phyloP scores from a whole-genome alignment of 148 eudicot species.

The Pharnaceum exiguum region DNA sequence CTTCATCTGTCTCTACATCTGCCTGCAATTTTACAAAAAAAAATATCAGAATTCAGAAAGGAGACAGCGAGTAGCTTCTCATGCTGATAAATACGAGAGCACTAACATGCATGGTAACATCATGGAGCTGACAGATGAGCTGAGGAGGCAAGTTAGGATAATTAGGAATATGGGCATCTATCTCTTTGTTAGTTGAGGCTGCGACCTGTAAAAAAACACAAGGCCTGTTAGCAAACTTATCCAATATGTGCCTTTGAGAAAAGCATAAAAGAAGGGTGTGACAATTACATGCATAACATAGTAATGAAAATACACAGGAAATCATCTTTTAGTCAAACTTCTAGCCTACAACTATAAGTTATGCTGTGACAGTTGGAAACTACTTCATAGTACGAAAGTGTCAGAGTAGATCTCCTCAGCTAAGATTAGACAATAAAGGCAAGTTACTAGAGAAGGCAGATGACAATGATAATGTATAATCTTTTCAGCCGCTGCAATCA shows the following conservation, averaged over 20 bases:
- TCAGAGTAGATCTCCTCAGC: not conserved
- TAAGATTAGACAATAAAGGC: not conserved
- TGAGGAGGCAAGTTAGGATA: constrained; percentile 42
- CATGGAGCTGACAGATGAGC: constrained; percentile 44
- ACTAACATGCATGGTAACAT: constrained; percentile 44
- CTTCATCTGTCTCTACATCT: constrained; percentile 49
- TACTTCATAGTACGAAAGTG: not conserved
- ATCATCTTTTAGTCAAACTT: not conserved
- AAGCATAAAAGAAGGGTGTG: not conserved
- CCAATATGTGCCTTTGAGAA: no score
- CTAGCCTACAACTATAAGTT: not conserved
- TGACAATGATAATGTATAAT: not conserved
- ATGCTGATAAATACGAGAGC: not conserved
- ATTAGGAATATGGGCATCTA: constrained; percentile 35
- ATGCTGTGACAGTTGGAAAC: not conserved
- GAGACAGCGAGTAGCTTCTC: constrained; percentile 1
- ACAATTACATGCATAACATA: not conserved
- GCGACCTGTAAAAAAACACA: constrained; percentile 30
- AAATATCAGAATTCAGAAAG: constrained; percentile 13
- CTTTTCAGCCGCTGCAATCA: not conserved
- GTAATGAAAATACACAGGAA: not conserved
- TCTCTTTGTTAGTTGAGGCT: constrained; percentile 32
- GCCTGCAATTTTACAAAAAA: constrained; percentile 34
- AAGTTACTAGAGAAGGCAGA: not conserved
- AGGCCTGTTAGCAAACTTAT: not conserved